Conservation (phyloP, 306 rosid species). For the Neltuma alba region DNA sequence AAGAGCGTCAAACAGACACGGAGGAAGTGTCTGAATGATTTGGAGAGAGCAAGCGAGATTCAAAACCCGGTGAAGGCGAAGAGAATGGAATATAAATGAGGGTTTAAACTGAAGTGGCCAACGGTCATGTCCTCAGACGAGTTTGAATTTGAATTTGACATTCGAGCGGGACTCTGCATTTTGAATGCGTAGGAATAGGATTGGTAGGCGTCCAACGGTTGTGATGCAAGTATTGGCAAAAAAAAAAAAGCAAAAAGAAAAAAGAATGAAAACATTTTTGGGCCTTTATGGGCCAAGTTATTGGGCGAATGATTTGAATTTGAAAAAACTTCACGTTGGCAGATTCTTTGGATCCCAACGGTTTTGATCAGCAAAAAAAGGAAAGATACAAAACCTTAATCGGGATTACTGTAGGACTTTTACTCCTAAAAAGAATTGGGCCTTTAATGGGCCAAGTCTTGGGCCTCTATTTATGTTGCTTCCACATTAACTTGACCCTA, state of each 20-base stretch:
- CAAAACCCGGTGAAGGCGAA: background rate
- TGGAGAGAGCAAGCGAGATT: conserved; percentile 15
- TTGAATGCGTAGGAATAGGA: conserved; percentile 33
- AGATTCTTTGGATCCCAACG: too few species aligned
- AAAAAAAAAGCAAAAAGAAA: background rate
- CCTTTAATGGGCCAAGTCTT: background rate
- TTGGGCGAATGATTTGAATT: too few species aligned
- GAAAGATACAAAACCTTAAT: too few species aligned
- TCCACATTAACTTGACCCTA: too few species aligned
- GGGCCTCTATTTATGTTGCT: too few species aligned
- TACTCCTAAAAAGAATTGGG: background rate
- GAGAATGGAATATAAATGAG: background rate
- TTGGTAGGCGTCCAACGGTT: conserved; percentile 16
- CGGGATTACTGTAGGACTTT: too few species aligned
- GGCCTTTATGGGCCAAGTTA: background rate
- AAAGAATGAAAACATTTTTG: too few species aligned
- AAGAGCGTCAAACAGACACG: conserved; percentile 32
- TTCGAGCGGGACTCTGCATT: conserved; percentile 42
- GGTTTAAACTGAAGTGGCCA: conserved; percentile 14
- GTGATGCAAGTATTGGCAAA: background rate
- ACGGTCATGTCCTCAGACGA: conserved; percentile 36
- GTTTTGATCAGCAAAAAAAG: too few species aligned
- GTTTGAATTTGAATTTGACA: conserved; percentile 37
- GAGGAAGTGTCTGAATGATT: conserved; percentile 34
- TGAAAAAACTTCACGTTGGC: too few species aligned